Evolutionary conservation across 2,329 filamentous ascomycete species (phyloP).

Genomic region (Aspergillus piperis): DNA sequence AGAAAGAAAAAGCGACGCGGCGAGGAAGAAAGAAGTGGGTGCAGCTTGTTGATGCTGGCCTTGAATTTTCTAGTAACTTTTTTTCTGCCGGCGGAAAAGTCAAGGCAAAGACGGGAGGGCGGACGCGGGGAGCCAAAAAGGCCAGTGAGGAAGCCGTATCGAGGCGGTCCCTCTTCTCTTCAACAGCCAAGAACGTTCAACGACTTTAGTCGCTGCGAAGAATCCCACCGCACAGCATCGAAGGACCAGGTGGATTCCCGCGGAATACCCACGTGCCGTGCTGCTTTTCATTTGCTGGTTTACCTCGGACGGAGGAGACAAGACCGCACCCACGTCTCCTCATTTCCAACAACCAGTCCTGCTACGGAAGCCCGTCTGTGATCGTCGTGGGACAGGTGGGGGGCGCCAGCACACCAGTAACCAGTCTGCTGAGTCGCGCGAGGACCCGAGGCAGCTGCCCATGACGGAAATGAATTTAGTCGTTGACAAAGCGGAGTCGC

Average conservation of each 20-base stretch:
- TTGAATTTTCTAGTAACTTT: constrained; percentile 15
- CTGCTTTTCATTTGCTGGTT: constrained; percentile 10
- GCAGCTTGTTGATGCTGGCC: background rate
- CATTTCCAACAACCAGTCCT: background rate
- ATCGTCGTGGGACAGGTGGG: constrained; percentile 5
- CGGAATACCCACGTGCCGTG: constrained; percentile 15
- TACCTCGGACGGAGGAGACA: background rate
- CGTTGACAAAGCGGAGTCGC: background rate
- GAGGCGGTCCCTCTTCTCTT: too few relatives aligned
- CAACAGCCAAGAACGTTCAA: background rate
- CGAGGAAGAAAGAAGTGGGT: background rate
- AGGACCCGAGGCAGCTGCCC: background rate
- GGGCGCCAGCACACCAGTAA: background rate
- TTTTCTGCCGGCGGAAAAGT: constrained; percentile 31
- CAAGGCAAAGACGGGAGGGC: constrained; percentile 5
- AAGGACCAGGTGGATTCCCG: background rate
- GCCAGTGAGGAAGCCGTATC: too few relatives aligned
- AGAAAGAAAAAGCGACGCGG: constrained; percentile 4
- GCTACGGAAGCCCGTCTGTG: background rate
- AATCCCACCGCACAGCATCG: constrained; percentile 13
- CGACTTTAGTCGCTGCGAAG: constrained; percentile 6
- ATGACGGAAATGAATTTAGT: constrained; percentile 1
- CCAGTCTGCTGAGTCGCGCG: constrained; percentile 2
- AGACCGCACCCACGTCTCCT: background rate
- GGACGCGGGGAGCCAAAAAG: constrained; percentile 15